A percentile compares a stretch with the other conserved stretches of the same genome.
Conservation (phyloP, 768 basidiomycete genomes). For the Tricholoma saponaceum region DNA sequence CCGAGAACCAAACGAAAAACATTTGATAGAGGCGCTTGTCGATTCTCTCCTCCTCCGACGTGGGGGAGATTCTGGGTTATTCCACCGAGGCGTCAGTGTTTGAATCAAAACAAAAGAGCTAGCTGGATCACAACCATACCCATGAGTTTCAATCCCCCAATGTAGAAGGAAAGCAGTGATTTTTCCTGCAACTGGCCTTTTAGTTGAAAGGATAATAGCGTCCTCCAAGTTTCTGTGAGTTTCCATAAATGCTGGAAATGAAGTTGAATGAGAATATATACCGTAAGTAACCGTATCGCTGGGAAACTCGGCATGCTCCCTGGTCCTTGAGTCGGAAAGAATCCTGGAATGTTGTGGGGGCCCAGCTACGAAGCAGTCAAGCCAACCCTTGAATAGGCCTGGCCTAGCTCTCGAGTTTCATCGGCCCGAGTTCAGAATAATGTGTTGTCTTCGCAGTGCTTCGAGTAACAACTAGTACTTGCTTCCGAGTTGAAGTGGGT, state of each 20-base stretch:
- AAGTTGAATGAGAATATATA: neutral
- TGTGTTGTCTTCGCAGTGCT: too few relatives aligned
- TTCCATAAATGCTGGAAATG: neutral
- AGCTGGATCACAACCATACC: constrained; percentile 15
- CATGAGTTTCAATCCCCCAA: constrained; percentile 32
- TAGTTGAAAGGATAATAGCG: neutral
- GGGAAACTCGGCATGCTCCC: too few relatives aligned
- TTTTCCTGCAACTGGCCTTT: constrained; percentile 1
- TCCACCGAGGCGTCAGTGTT: neutral
- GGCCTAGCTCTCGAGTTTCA: too few relatives aligned
- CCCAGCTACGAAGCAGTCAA: too few relatives aligned
- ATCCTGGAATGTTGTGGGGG: too few relatives aligned
- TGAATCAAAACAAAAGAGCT: neutral
- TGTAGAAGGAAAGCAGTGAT: constrained; percentile 19
- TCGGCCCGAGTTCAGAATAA: too few relatives aligned
- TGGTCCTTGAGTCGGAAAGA: too few relatives aligned
- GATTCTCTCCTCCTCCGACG: constrained; percentile 41
- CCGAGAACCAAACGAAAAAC: constrained; percentile 72
- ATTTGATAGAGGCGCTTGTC: constrained; percentile 59
- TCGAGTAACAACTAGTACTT: too few relatives aligned
- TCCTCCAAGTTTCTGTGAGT: neutral
- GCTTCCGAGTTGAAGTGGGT: too few relatives aligned
- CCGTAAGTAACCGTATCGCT: too few relatives aligned
- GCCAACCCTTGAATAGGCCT: too few relatives aligned
- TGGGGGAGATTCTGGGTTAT: constrained; percentile 46